These are phyloP conservation scores for Rhododendron simsii DNA, from an alignment of 148 eudicot species.

Conservation along the genomic window DNA sequence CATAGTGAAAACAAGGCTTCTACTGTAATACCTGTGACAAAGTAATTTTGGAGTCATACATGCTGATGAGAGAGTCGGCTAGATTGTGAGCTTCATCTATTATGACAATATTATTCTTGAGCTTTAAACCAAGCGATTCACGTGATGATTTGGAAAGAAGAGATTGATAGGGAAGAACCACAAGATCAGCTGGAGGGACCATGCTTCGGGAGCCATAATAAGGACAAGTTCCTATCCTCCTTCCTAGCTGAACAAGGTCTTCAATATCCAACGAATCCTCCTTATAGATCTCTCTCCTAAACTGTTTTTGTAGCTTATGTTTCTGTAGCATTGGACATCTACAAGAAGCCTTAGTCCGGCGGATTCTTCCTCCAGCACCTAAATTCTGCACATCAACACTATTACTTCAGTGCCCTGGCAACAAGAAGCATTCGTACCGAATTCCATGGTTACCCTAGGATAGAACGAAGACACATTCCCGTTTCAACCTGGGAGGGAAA, in stretches of 20 bases:
- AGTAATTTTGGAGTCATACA: conserved; percentile 82
- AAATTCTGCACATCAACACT: conserved; percentile 46
- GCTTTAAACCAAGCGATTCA: conserved; percentile 83
- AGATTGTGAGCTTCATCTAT: conserved; percentile 97
- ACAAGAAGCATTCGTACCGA: background rate
- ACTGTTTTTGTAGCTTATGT: conserved; percentile 60
- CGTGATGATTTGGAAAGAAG: conserved; percentile 90
- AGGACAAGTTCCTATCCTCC: conserved; percentile 80
- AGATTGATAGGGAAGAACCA: conserved; percentile 95
- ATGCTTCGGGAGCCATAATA: conserved; percentile 88
- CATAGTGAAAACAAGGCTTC: background rate
- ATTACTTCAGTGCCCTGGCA: conserved; percentile 8
- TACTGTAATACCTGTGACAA: conserved; percentile 48
- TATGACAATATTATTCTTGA: conserved; percentile 68
- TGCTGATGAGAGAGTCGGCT: conserved; percentile 92
- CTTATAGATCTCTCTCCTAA: conserved; percentile 45
- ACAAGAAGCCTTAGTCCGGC: conserved; percentile 54
- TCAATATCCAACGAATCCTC: conserved; percentile 82
- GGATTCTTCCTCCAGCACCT: conserved; percentile 50
- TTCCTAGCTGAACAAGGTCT: conserved; percentile 83
- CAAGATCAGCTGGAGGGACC: conserved; percentile 79
- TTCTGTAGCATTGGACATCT: conserved; percentile 90
- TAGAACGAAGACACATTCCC: background rate
- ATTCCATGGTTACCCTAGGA: background rate
- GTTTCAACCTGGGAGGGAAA: background rate